A percentile compares a stretch with the other conserved stretches of the same genome.
phyloP scores from a whole-genome alignment of 1,284 basidiomycete species.

The Cutaneotrichosporon sp. region DNA sequence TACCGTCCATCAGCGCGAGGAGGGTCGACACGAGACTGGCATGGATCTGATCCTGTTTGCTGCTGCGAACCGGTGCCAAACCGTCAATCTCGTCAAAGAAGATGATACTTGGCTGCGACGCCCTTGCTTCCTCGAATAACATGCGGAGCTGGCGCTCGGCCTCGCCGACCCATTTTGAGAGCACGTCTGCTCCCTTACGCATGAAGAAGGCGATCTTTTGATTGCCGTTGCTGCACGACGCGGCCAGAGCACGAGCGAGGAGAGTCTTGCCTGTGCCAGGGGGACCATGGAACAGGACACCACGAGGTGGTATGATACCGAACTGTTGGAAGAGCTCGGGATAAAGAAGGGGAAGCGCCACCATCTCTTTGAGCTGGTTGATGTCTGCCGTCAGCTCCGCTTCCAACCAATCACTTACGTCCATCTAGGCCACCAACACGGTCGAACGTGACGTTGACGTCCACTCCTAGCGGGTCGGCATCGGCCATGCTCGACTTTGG shows the following conservation, averaged over 20 bases:
- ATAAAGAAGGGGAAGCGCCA: slow-evolving; percentile 87
- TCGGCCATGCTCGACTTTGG: slow-evolving; percentile 73
- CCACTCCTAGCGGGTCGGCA: slow-evolving; percentile 90
- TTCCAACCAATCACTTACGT: slow-evolving; percentile 38
- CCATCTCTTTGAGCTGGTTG: slow-evolving; percentile 98
- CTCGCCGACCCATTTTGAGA: slow-evolving; percentile 99
- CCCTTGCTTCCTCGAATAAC: slow-evolving; percentile 92
- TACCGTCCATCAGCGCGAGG: slow-evolving; percentile 97
- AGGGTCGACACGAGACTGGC: slow-evolving; percentile 95
- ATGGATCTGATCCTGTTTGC: slow-evolving; percentile 98
- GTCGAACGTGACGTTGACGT: slow-evolving; percentile 90
- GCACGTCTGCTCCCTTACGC: slow-evolving; percentile 97
- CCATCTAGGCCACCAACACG: slow-evolving; percentile 96
- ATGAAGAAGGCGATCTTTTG: slow-evolving; percentile 98
- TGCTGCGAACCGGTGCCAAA: slow-evolving; percentile 92
- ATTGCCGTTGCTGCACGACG: slow-evolving; percentile 83
- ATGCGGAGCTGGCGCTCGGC: slow-evolving; percentile 93
- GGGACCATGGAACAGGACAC: slow-evolving; percentile 94
- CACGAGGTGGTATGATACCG: slow-evolving; percentile 88
- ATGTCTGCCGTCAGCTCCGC: slow-evolving; percentile 59
- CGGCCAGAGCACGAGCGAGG: slow-evolving; percentile 86
- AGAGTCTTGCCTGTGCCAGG: slow-evolving; percentile 87
- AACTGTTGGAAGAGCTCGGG: slow-evolving; percentile 97
- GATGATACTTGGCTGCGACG: slow-evolving; percentile 92
- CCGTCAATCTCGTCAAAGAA: slow-evolving; percentile 99